Percentiles rank a stretch among this genome's conserved stretches.
Conservation (phyloP, 1,139 yeast species). For the Taphrina wiesneri region DNA sequence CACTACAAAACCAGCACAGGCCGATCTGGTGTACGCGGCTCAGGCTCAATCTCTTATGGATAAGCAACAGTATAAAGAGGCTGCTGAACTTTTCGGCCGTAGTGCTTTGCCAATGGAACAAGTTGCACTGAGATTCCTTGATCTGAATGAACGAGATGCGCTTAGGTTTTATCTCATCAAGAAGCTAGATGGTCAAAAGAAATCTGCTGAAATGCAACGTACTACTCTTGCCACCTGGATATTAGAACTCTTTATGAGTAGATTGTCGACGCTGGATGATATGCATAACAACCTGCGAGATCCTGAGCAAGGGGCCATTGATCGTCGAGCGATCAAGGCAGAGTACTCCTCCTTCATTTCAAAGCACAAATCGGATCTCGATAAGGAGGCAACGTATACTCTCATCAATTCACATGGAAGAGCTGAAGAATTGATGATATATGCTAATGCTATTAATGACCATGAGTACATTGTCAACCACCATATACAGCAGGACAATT, state of each 20-base stretch:
- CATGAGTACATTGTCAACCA: slow-evolving; percentile 66
- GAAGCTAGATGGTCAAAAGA: slow-evolving; percentile 50
- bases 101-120: slow-evolving; percentile 72
- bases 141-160: slow-evolving; percentile 49
- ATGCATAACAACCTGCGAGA: slow-evolving; percentile 42
- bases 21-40: slow-evolving; percentile 59
- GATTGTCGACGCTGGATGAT: slow-evolving; percentile 54
- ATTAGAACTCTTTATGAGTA: slow-evolving; percentile 63
- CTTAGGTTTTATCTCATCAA: slow-evolving; percentile 59
- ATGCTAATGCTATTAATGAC: slow-evolving; percentile 70
- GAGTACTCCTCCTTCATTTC: slow-evolving; percentile 58
- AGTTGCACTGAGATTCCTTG: slow-evolving; percentile 64
- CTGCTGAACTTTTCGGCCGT: slow-evolving; percentile 64
- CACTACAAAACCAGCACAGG: slow-evolving; percentile 50
- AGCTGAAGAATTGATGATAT: slow-evolving; percentile 62
- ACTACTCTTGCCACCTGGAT: slow-evolving; percentile 80
- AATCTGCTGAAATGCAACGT: slow-evolving; percentile 52
- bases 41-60: slow-evolving; percentile 62
- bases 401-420: slow-evolving; percentile 67
- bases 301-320: slow-evolving; percentile 37
- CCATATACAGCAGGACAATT: slow-evolving; percentile 67
- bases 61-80: slow-evolving; percentile 49
- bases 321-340: slow-evolving; percentile 41
- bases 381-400: slow-evolving; percentile 68
- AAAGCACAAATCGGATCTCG: slow-evolving; percentile 55